These are phyloP conservation scores for Jatropha podagrica DNA, from an alignment of 441 rosid species.

Conservation along the genomic window DNA sequence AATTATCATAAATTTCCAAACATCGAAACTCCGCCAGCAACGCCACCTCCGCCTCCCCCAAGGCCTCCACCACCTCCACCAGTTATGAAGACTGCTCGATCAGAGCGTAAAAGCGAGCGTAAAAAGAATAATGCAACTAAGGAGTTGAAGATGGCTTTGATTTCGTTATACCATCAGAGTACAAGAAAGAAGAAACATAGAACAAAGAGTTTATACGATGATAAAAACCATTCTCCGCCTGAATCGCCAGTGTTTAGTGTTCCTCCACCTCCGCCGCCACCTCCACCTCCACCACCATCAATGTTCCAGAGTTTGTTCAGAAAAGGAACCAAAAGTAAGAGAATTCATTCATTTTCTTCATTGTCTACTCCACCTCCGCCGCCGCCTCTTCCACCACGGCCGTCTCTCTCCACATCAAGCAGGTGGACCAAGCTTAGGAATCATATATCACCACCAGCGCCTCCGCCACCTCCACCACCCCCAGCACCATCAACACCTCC, in stretches of 20 bases:
- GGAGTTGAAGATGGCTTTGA: constrained; percentile 68
- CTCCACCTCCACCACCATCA: constrained; percentile 64
- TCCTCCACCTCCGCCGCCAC: constrained; percentile 50
- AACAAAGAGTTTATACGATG: constrained; percentile 19
- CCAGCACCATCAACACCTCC: constrained; percentile 30
- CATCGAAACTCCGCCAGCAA: constrained; percentile 25
- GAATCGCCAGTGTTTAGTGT: constrained; percentile 28
- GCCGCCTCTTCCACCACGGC: constrained; percentile 31
- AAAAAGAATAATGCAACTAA: constrained; percentile 63
- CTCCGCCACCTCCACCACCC: constrained; percentile 36
- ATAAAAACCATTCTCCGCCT: constrained; percentile 26
- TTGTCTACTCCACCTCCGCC: constrained; percentile 53
- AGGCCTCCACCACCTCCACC: constrained; percentile 40
- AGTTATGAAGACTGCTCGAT: constrained; percentile 6
- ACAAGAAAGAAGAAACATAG: constrained; percentile 59
- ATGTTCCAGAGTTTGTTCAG: constrained; percentile 59
- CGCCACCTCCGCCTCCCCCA: constrained; percentile 27
- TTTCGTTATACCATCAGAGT: constrained; percentile 54
- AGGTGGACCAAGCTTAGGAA: constrained; percentile 23
- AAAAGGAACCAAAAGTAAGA: constrained; percentile 59
- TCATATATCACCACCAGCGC: constrained; percentile 27
- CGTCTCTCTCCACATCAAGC: constrained; percentile 14
- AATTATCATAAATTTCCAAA: constrained; percentile 10
- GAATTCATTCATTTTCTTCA: constrained; percentile 56
- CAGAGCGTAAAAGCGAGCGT: constrained; percentile 41